Base-by-base conservation (phyloP, 2,329 filamentous ascomycete species). In the Coccinonectria pachysandricola region DNA sequence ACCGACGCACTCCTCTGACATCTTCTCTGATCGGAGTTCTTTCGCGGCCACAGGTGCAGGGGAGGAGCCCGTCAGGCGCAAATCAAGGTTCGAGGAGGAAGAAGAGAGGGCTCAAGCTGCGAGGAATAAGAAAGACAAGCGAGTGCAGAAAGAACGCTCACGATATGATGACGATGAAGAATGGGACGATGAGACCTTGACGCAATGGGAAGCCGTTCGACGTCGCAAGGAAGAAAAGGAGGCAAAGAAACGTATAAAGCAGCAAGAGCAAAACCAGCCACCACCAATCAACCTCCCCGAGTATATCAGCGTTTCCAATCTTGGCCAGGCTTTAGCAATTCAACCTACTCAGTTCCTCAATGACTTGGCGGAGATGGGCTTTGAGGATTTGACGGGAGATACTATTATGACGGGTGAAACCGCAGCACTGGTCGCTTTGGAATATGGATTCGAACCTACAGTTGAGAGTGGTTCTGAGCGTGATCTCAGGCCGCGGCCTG, bases 371-470 rank as follows among this genome's bases (percentile, higher is more conserved):
- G 73, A 91, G 27, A 75, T 96, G 47, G 92, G 91, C 1, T 98
- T 95, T 39, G 85, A 94, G 43, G 80, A 87, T 26, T 72, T 88
- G 10, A 75, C 75, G 9, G 70, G 77, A 26, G 85, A 88, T 43
- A 86, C 88, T 47, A 74, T 98, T 35, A 71, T 98, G 51, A 88
- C 88, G 35, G 77, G 85, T 8, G 88, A 96, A 51, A 91, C 84
- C 23, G 88, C 88, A 3, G 83, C 82, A 6, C 66, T 98, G 28
- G 80, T 98, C 41, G 86, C 86, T 4, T 76, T 84, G 55, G 88
- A 98, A 50, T 96, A 88, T 52, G 87, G 88, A 25, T 94, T 81
- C 40, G 86, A 96, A 34, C 83, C 88, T 1, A 76, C 79, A 3
- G 71, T 91, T 13, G 78, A 85, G 30, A 65, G 50, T 45, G 77